These are phyloP conservation scores for Gamarada debralockiae DNA, from an alignment of 495 filamentous ascomycete genomes.

Conservation along the genomic window DNA sequence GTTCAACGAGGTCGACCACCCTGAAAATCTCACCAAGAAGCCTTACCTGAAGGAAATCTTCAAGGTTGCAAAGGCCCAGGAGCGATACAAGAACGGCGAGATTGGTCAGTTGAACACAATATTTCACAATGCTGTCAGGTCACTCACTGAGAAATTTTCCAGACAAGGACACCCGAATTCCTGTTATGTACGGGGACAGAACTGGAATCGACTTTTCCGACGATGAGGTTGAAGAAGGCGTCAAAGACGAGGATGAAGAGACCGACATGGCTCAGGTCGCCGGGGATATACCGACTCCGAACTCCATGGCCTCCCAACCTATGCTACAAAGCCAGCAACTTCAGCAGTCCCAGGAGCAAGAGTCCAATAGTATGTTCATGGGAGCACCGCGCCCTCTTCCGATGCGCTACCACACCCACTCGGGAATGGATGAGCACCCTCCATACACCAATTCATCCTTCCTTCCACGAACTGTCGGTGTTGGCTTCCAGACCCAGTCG, in stretches of 20 bases:
- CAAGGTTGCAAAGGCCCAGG: conserved; percentile 60
- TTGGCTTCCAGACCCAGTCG: not conserved
- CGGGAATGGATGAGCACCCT: conserved; percentile 1
- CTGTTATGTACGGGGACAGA: conserved; percentile 21
- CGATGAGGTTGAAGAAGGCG: conserved; percentile 17
- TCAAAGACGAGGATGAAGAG: conserved; percentile 20
- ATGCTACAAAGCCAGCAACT: conserved; percentile 1
- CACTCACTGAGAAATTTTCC: conserved; percentile 1
- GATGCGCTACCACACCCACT: not conserved
- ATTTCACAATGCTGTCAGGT: not conserved
- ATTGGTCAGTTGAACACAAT: conserved; percentile 46
- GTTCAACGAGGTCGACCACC: conserved; percentile 39
- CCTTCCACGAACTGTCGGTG: not conserved
- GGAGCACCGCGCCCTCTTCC: not conserved
- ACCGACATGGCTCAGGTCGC: not conserved
- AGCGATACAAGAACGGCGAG: conserved; percentile 53
- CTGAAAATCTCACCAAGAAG: conserved; percentile 38
- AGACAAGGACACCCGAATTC: conserved; percentile 16
- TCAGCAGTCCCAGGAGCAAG: not conserved
- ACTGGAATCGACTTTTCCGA: conserved; percentile 2
- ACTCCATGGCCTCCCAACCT: conserved; percentile 15
- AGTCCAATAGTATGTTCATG: not conserved
- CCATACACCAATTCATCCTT: not conserved
- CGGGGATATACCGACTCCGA: conserved; percentile 8
- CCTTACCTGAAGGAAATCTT: conserved; percentile 60